Conservation (phyloP, 345 rosid genomes). For the Populus nigra region DNA sequence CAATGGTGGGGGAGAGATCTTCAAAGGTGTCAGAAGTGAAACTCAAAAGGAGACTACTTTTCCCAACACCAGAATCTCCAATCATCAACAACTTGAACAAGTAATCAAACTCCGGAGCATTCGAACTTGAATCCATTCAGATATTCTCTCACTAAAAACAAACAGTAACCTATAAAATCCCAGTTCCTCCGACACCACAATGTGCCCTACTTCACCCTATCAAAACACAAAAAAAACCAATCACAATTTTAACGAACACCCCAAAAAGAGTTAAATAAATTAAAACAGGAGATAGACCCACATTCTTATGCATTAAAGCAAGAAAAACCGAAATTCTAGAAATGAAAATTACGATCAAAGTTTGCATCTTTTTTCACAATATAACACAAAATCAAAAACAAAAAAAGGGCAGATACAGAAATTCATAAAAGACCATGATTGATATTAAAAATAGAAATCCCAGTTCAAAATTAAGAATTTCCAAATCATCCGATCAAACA, state of each 20-base stretch:
- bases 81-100: constrained; percentile 27
- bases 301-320: neutral
- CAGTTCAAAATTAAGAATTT: neutral
- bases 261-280: neutral
- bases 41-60: constrained; percentile 25
- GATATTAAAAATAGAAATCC: neutral
- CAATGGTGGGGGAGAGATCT: constrained; percentile 28
- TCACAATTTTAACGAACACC: neutral
- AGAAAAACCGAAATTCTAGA: neutral
- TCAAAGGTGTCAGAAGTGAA: constrained; percentile 28
- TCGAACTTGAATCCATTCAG: constrained; percentile 14
- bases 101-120: constrained; percentile 16
- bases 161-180: neutral
- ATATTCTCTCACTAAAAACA: neutral
- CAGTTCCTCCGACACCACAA: neutral
- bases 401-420: neutral
- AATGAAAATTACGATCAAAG: neutral
- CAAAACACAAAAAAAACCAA: neutral
- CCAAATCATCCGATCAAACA: neutral
- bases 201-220: neutral
- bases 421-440: neutral
- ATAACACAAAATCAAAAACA: neutral
- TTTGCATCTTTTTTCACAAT: neutral
- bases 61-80: constrained; percentile 31
- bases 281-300: neutral